phyloP scores from a whole-genome alignment of 225 moss, liverwort and hornwort genomes.

The Rhytidiadelphus loreus region DNA sequence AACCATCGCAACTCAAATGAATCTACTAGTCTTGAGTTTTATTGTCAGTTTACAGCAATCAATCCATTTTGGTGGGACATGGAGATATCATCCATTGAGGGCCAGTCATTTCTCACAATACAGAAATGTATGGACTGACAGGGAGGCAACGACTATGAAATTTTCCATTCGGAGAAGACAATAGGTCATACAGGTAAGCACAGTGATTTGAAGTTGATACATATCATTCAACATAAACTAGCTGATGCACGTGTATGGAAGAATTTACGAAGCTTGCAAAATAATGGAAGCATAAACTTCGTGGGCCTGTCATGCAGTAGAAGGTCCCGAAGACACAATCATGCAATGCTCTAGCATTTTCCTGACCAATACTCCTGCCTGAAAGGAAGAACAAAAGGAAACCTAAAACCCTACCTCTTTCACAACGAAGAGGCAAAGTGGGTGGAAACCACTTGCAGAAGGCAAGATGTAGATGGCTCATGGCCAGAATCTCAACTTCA shows the following conservation, averaged over 20 bases:
- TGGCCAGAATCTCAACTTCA: constrained; percentile 1
- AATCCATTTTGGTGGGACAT: not conserved
- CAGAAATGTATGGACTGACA: not conserved
- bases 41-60: not conserved
- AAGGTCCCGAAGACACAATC: constrained; percentile 66
- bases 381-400: not conserved
- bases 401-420: not conserved
- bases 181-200: constrained; percentile 59
- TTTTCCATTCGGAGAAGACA: constrained; percentile 67
- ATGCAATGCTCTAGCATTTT: constrained; percentile 63
- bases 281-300: not conserved
- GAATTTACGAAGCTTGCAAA: not conserved
- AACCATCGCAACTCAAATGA: not conserved
- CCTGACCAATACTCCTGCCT: not conserved
- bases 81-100: not conserved
- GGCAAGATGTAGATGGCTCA: not conserved
- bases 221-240: not conserved
- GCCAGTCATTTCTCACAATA: not conserved
- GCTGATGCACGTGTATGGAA: not conserved
- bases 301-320: constrained; percentile 42
- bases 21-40: not conserved
- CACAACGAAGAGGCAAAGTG: not conserved
- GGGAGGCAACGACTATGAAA: constrained; percentile 85
- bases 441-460: not conserved
- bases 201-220: not conserved